A percentile compares a stretch with the other conserved stretches of the same genome.
These are phyloP conservation scores for Hysterangium stoloniferum DNA, from an alignment of 768 basidiomycete species.

Conservation along the genomic window DNA sequence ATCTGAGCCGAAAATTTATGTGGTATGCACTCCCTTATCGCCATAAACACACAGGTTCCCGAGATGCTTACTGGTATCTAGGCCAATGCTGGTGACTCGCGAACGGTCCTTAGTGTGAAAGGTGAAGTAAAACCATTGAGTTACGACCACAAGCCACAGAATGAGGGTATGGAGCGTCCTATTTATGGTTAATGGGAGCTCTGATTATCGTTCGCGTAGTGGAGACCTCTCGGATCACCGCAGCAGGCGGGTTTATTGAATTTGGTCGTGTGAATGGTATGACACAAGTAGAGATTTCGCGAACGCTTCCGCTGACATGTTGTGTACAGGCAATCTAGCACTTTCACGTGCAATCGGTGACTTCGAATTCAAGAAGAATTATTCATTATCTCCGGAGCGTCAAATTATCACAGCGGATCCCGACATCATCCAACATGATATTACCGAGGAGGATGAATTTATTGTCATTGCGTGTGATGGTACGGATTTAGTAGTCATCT, in stretches of 20 bases:
- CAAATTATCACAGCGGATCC: conserved; percentile 96
- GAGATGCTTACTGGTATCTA: conserved; percentile 24
- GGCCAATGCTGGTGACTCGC: conserved; percentile 98
- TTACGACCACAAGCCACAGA: conserved; percentile 93
- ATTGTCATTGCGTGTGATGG: conserved; percentile 96
- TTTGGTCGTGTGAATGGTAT: conserved; percentile 94
- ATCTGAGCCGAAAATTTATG: conserved; percentile 66
- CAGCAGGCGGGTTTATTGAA: conserved; percentile 93
- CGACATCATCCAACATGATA: conserved; percentile 75
- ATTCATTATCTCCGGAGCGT: conserved; percentile 66
- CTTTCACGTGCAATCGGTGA: conserved; percentile 93
- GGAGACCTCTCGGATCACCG: conserved; percentile 79
- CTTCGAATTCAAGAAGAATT: conserved; percentile 98
- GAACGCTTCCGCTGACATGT: no score
- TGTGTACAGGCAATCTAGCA: conserved; percentile 77
- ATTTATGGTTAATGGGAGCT: neutral
- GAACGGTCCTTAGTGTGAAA: conserved; percentile 77
- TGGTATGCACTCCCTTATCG: conserved; percentile 43
- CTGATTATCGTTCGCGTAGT: conserved; percentile 34
- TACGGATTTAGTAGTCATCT: conserved; percentile 27
- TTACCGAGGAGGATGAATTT: conserved; percentile 90
- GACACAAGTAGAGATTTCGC: conserved; percentile 13
- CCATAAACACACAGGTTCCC: conserved; percentile 7
- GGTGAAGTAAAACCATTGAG: conserved; percentile 86
- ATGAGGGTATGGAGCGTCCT: conserved; percentile 48